Evolutionary conservation across 2,329 filamentous ascomycete genomes (phyloP), one percentile per base, ranked within the genome.

Genomic region (Parascedosporium putredinis): DNA sequence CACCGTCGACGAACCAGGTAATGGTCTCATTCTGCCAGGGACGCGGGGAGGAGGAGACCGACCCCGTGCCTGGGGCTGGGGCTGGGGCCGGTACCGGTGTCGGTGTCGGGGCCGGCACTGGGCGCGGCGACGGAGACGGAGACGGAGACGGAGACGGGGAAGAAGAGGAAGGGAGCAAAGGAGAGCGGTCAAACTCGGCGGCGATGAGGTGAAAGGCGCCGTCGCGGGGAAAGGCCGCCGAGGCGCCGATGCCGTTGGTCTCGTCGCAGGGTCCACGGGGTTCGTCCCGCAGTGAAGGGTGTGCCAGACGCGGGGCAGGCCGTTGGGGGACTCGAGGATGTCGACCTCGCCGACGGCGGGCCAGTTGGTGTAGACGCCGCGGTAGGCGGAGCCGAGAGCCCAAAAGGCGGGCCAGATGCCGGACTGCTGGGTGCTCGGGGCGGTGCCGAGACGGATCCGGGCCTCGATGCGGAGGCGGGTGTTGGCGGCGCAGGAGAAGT

Each of bases 341-440:
- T 74, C 71, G 44, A 73, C 60, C 59, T 74, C 71, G 50, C 67
- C 67, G 10, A 66, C 56, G 5, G 54, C 47, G 0, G 71, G 71
- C 71, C 70, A 73, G 52, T 63, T 64, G 12, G 52, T 57, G 52
- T 66, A 66, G 51, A 67, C 62, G 25, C 56, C 57, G 40, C 69
- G 64, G 57, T 64, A 70, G 2, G 53, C 57, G 7, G 60, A 52
- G 5, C 70, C 70, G 27, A 74, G 63, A 20, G 65, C 58, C 71
- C 70, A 74, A 54, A 74, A 73, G 0, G 70, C 71, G 0, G 66
- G 67, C 71, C 71, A 74, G 56, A 72, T 68, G 16, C 70, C 68
- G 45, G 63, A 54, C 52, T 68, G 63, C 4, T 55, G 47, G 7
- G 47, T 20, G 23, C 50, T 47, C 1, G 60, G 29, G 16, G 58